Conservation (phyloP, 805 yeast species). For the Candida incommunis region DNA sequence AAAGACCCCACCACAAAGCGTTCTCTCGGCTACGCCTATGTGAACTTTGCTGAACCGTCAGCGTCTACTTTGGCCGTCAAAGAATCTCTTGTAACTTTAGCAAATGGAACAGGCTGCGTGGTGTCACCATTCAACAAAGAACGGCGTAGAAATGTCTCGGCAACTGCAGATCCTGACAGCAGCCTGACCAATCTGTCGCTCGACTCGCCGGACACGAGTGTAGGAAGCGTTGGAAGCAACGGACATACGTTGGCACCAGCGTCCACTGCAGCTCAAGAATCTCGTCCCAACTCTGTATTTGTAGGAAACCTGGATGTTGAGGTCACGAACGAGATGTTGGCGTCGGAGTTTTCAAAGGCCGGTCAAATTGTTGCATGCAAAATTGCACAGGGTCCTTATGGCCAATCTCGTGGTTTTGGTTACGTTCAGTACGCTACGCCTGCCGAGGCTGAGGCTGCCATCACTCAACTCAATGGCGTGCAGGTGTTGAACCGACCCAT, state of each 20-base stretch:
- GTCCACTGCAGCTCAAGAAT: constrained; percentile 3
- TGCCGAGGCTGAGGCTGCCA: constrained; percentile 11
- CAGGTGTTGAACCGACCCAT: constrained; percentile 19
- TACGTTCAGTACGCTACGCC: constrained; percentile 9
- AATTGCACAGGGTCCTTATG: constrained; percentile 12
- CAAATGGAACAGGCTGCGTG: constrained; percentile 12
- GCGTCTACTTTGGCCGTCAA: constrained; percentile 9
- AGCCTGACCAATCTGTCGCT: neutral
- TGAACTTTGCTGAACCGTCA: constrained; percentile 9
- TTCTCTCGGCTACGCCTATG: constrained; percentile 10
- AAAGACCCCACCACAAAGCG: constrained; percentile 10
- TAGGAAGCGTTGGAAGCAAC: neutral
- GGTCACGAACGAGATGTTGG: constrained; percentile 27
- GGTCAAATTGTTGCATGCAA: constrained; percentile 13
- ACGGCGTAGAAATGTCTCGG: constrained; percentile 6
- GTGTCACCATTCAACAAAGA: constrained; percentile 3
- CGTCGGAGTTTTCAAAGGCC: constrained; percentile 8
- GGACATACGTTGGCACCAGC: neutral
- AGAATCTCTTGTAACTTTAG: constrained; percentile 10
- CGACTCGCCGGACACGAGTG: neutral
- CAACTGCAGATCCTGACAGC: neutral
- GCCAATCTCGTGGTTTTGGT: constrained; percentile 15
- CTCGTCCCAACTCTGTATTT: constrained; percentile 34
- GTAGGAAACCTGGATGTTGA: constrained; percentile 69
- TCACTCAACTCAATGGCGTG: constrained; percentile 11